phyloP scores from a whole-genome alignment of 495 filamentous ascomycete species.

The Sabuloglossum arenarium region DNA sequence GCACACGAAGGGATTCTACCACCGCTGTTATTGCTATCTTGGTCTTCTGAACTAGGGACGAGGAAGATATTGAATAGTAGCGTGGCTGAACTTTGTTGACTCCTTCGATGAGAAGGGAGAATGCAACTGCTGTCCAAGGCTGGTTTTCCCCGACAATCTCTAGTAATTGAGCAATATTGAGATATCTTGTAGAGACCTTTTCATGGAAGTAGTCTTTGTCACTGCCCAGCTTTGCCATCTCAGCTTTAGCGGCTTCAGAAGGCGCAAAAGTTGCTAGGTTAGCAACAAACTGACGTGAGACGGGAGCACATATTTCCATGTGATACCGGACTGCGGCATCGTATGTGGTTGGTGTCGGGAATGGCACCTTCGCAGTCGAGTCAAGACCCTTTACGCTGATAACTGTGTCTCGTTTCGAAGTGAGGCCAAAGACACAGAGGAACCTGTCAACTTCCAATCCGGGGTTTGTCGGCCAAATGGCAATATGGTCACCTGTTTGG shows the following conservation, averaged over 20 bases:
- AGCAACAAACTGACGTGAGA: slow-evolving; percentile 88
- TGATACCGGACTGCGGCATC: slow-evolving; percentile 90
- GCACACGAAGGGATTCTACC: slow-evolving; percentile 62
- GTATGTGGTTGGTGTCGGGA: slow-evolving; percentile 92
- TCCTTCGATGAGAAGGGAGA: slow-evolving; percentile 88
- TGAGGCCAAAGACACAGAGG: slow-evolving; percentile 54
- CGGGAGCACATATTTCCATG: slow-evolving; percentile 86
- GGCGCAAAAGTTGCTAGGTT: slow-evolving; percentile 80
- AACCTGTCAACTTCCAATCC: slow-evolving; percentile 86
- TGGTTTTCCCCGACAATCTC: slow-evolving; percentile 45
- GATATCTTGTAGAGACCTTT: slow-evolving; percentile 58
- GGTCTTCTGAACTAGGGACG: slow-evolving; percentile 80
- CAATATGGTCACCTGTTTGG: slow-evolving; percentile 93
- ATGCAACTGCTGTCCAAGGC: slow-evolving; percentile 67
- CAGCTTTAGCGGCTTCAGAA: slow-evolving; percentile 58
- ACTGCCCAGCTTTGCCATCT: slow-evolving; percentile 68
- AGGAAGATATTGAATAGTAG: slow-evolving; percentile 99
- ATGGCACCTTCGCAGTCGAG: slow-evolving; percentile 90
- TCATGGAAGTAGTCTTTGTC: slow-evolving; percentile 96
- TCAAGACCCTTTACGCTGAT: slow-evolving; percentile 85
- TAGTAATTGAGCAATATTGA: slow-evolving; percentile 84
- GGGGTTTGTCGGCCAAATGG: slow-evolving; percentile 91
- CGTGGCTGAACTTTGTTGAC: slow-evolving; percentile 87
- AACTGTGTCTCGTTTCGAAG: slow-evolving; percentile 58
- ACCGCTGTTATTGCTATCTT: slow-evolving; percentile 89